phyloP scores from a whole-genome alignment of 228 moss, liverwort and hornwort species.

The Sphagnum fallax region DNA sequence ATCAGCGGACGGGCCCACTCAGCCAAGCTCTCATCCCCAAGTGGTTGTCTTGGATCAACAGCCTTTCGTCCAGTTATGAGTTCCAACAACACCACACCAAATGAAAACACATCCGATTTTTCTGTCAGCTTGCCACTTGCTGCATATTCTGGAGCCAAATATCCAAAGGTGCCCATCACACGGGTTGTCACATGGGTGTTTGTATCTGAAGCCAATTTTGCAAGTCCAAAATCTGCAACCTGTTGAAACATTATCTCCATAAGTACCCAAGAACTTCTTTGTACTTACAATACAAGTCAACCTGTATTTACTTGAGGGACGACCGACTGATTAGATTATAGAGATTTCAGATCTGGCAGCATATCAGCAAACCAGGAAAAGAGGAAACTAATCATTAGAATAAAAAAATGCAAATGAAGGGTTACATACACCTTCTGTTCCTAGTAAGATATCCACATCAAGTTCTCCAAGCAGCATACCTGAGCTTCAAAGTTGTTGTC shows the following conservation, averaged over 20 bases:
- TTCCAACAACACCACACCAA: conserved; percentile 82
- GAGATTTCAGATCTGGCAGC: too few relatives aligned
- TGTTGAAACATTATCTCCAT: conserved; percentile 3
- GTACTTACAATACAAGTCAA: too few relatives aligned
- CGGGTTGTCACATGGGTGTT: conserved; percentile 84
- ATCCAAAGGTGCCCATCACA: conserved; percentile 95
- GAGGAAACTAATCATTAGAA: too few relatives aligned
- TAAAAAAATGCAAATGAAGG: too few relatives aligned
- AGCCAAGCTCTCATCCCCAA: conserved; percentile 79
- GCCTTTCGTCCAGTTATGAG: conserved; percentile 81
- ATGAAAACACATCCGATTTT: conserved; percentile 88
- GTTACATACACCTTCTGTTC: too few relatives aligned
- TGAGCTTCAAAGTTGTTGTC: conserved; percentile 91
- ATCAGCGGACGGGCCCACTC: conserved; percentile 81
- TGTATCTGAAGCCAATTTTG: conserved; percentile 78
- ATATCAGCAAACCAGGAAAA: too few relatives aligned
- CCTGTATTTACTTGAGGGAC: too few relatives aligned
- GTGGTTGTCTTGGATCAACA: conserved; percentile 57
- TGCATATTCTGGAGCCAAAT: conserved; percentile 91
- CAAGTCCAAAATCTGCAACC: conserved; percentile 92
- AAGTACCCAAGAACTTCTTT: too few relatives aligned
- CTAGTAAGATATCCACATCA: too few relatives aligned
- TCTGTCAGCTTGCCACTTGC: conserved; percentile 85
- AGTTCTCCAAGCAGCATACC: conserved; percentile 10
- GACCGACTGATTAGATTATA: too few relatives aligned